Evolutionary conservation across 306 rosid genomes (phyloP).

Genomic region (Gastrolobium villosum): DNA sequence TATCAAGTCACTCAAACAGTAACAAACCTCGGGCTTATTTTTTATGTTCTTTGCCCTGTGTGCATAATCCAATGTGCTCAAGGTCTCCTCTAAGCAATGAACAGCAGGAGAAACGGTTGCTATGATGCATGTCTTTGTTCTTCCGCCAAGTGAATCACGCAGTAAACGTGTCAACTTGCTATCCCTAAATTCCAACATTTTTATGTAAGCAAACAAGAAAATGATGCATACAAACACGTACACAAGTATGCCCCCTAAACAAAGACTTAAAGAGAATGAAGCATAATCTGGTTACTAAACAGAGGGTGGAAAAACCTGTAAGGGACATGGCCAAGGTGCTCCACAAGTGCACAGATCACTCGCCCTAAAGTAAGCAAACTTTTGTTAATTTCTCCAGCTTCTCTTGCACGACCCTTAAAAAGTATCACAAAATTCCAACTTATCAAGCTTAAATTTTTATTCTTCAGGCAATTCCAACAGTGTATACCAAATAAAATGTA

Average conservation of each 20-base stretch:
- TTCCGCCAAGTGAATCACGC: constrained; percentile 98
- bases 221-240: background rate
- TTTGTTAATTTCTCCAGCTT: constrained; percentile 98
- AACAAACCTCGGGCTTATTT: constrained; percentile 96
- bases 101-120: constrained; percentile 99
- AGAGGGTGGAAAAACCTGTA: constrained; percentile 70
- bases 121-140: constrained; percentile 98
- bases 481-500: constrained; percentile 7
- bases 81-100: constrained; percentile 95
- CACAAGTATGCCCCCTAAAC: background rate
- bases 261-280: background rate
- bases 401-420: constrained; percentile 93
- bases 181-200: constrained; percentile 69
- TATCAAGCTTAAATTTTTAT: background rate
- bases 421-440: constrained; percentile 22
- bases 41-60: constrained; percentile 92
- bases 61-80: constrained; percentile 96
- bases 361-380: constrained; percentile 96
- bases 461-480: background rate
- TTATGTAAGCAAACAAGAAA: constrained; percentile 17
- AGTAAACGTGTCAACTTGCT: constrained; percentile 96
- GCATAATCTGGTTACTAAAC: background rate
- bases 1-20: background rate
- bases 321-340: constrained; percentile 97
- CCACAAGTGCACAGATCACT: constrained; percentile 93